Conservation (phyloP, 495 filamentous ascomycete species). For the Aspergillus indologenus region DNA sequence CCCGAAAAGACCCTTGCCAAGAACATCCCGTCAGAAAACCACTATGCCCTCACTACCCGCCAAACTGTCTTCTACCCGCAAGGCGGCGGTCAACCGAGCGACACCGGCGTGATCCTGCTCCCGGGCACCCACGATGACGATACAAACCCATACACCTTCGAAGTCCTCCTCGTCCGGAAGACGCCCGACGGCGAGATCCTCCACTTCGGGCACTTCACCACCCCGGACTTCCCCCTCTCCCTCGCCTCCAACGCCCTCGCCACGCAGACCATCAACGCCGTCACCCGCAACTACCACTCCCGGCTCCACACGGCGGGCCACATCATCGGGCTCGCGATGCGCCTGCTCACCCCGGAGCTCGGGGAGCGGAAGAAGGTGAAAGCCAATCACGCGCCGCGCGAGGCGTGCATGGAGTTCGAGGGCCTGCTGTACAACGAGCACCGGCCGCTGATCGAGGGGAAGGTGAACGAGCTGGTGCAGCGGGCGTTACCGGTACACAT, state of each 20-base stretch:
- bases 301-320: constrained; percentile 64
- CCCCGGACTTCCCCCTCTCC: background rate
- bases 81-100: constrained; percentile 64
- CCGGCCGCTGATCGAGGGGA: constrained; percentile 54
- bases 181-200: constrained; percentile 47
- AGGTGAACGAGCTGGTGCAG: constrained; percentile 51
- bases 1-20: constrained; percentile 35
- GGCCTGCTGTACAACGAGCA: constrained; percentile 58
- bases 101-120: constrained; percentile 50
- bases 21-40: constrained; percentile 18
- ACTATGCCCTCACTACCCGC: constrained; percentile 45
- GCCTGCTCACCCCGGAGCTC: constrained; percentile 48
- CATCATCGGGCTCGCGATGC: constrained; percentile 57
- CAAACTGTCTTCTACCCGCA: constrained; percentile 64
- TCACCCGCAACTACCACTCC: constrained; percentile 54
- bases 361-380: constrained; percentile 50
- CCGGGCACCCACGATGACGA: constrained; percentile 6
- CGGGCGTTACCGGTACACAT: constrained; percentile 52
- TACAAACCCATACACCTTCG: constrained; percentile 37
- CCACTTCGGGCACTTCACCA: constrained; percentile 54
- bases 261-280: constrained; percentile 50
- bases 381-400: constrained; percentile 59
- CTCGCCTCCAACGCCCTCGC: constrained; percentile 42
- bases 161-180: constrained; percentile 50
- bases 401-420: constrained; percentile 57